Base-by-base conservation (phyloP, 129 eudicot genomes). In the Helianthus tuberosus region DNA sequence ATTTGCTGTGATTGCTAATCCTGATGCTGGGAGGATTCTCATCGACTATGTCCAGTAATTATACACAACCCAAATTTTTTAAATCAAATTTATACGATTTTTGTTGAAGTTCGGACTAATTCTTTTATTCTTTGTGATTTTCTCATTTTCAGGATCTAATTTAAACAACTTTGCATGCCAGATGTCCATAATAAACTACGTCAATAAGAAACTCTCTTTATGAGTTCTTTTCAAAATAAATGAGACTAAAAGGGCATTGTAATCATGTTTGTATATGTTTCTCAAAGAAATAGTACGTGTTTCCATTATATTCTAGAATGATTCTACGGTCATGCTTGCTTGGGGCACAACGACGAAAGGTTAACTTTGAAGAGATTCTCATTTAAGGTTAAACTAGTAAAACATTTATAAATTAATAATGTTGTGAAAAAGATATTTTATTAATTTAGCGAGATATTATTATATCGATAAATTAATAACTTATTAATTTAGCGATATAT, bases 21-120 rank as follows among this genome's bases (percentile, higher is more conserved):
- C 79, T 32, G 67, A 50, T 38, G 89, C 77, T 0, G 89, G 86
- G 8, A 61, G 16, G 16, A 69, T 85, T 64, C 49, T 49, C 32
- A 78, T 85, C n/a, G 82, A 85, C 4, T 84, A 75, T 43, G 11
- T 23, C n/a, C 32, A 13, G 87, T 84, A 65, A 68, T n/a, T 20
- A 20, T 20, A 20, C 23, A 20, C 23, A 20, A 20, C 23, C 23
- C 23, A 20, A 20, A 20, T 20, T 20, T 20, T 20, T 20, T 20
- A 20, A 20, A 20, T 20, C 23, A 20, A 20, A 20, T 47, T 32
- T 61, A 2, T 5, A 8, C 4, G 8, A 16, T 5, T 62, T n/a
- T 11, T 69, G n/a, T 11, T 52, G 43, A 14, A 35, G 0, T 12
- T 62, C 1, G 23, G 48, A 29, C 47, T 74, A 63, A 35, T 49